Evolutionary conservation across 2,329 filamentous ascomycete species (phyloP).

Genomic region (Endocalyx cinctus): DNA sequence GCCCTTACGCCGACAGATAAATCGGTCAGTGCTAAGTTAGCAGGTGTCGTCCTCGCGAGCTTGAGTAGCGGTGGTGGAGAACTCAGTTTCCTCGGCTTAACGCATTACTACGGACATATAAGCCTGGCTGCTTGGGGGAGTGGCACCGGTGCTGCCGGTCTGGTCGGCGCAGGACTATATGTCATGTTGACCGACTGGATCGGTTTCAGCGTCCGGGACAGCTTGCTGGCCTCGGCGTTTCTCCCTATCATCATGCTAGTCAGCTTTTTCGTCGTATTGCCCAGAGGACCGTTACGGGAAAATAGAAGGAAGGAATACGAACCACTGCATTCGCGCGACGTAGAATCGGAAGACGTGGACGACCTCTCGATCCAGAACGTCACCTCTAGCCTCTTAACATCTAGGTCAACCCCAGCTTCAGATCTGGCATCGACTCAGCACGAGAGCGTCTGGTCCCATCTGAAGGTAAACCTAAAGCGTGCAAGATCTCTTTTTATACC

Average conservation of each 20-base stretch:
- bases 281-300: constrained; percentile 58
- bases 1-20: constrained; percentile 67
- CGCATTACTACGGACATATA: constrained; percentile 86
- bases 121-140: constrained; percentile 89
- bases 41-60: constrained; percentile 79
- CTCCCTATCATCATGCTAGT: constrained; percentile 78
- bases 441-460: constrained; percentile 24
- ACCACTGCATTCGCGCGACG: constrained; percentile 41
- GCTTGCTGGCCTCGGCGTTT: constrained; percentile 71
- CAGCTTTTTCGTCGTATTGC: constrained; percentile 81
- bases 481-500: constrained; percentile 67
- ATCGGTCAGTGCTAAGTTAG: constrained; percentile 70
- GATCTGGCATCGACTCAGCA: constrained; percentile 33
- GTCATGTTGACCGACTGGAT: constrained; percentile 79
- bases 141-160: constrained; percentile 82
- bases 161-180: constrained; percentile 85
- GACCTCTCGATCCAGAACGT: constrained; percentile 35
- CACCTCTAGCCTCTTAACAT: constrained; percentile 45
- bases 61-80: constrained; percentile 84
- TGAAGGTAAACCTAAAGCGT: constrained; percentile 57
- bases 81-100: constrained; percentile 83
- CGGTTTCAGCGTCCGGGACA: constrained; percentile 67
- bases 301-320: constrained; percentile 49
- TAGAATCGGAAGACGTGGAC: constrained; percentile 30
- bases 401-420: constrained; percentile 35